A percentile compares a stretch with the other conserved stretches of the same genome.
Evolutionary conservation across 306 rosid species (phyloP).

Genomic region (Inga laurina): DNA sequence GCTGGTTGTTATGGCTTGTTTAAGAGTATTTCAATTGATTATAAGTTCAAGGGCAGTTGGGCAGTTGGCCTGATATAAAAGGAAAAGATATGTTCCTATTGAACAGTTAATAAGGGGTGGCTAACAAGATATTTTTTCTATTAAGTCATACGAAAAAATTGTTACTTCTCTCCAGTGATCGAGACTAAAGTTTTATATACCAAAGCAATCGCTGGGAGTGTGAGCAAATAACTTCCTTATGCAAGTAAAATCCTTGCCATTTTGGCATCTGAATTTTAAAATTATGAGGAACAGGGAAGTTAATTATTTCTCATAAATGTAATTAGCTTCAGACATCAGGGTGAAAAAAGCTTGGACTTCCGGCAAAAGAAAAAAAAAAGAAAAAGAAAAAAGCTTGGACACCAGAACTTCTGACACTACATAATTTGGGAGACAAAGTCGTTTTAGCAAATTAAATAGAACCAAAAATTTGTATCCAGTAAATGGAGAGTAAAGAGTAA

Average conservation of each 20-base stretch:
- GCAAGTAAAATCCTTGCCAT: slow-evolving; percentile 6
- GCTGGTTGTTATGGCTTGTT: background rate
- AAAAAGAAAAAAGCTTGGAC: background rate
- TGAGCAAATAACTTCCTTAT: background rate
- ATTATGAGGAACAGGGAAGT: background rate
- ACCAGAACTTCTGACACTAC: background rate
- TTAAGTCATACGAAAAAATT: background rate
- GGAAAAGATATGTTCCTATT: background rate
- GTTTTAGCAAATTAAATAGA: slow-evolving; percentile 11
- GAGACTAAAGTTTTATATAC: background rate
- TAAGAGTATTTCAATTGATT: background rate
- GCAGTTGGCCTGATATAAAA: background rate
- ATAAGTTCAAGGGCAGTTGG: background rate
- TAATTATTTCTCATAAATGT: slow-evolving; percentile 4
- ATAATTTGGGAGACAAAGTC: background rate
- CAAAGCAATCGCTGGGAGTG: background rate
- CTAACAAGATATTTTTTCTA: background rate
- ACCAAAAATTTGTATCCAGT: slow-evolving; percentile 1
- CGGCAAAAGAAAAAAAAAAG: no score
- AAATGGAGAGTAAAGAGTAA: slow-evolving; percentile 11
- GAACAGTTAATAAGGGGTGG: background rate
- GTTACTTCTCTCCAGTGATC: background rate
- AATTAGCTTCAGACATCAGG: slow-evolving; percentile 12
- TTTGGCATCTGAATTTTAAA: background rate
- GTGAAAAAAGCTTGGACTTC: background rate